Conservation (phyloP, 768 basidiomycete species). For the Lactifluus piperatus region DNA sequence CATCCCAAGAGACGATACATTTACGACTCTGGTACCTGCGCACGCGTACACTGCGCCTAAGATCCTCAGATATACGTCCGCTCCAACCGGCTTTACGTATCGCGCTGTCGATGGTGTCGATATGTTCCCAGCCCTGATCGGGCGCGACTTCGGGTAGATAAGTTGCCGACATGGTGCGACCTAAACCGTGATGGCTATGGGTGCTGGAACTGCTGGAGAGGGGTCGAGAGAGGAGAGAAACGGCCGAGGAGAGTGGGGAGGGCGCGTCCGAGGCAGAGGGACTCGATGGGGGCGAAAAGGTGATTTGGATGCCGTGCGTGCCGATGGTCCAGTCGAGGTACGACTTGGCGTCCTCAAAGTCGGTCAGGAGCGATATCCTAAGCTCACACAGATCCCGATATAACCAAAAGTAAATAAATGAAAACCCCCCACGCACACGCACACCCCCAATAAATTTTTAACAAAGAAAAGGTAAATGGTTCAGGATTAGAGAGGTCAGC, state of each 20-base stretch:
- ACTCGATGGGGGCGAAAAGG: constrained; percentile 71
- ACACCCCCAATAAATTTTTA: neutral
- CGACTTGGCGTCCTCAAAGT: constrained; percentile 76
- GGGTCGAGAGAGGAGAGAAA: constrained; percentile 38
- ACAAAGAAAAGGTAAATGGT: neutral
- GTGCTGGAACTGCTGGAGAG: constrained; percentile 19
- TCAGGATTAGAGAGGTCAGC: neutral
- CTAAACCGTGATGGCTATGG: constrained; percentile 3
- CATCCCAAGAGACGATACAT: constrained; percentile 61
- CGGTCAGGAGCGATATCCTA: constrained; percentile 76
- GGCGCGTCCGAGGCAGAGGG: constrained; percentile 49
- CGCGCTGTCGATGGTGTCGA: constrained; percentile 84
- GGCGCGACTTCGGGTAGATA: constrained; percentile 91
- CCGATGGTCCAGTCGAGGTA: constrained; percentile 95
- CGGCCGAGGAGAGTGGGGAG: constrained; percentile 61
- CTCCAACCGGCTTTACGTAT: constrained; percentile 91
- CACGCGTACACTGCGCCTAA: constrained; percentile 66
- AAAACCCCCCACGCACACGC: neutral
- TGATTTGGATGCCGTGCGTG: constrained; percentile 84
- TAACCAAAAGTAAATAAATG: neutral
- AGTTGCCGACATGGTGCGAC: constrained; percentile 66
- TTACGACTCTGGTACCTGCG: constrained; percentile 75
- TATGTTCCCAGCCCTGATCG: constrained; percentile 90
- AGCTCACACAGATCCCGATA: constrained; percentile 25
- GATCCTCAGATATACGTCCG: constrained; percentile 72